Percentiles rank a stretch among this genome's conserved stretches.
Evolutionary conservation across 257 asterid genomes (phyloP).

Genomic region (Nicotiana knightiana): DNA sequence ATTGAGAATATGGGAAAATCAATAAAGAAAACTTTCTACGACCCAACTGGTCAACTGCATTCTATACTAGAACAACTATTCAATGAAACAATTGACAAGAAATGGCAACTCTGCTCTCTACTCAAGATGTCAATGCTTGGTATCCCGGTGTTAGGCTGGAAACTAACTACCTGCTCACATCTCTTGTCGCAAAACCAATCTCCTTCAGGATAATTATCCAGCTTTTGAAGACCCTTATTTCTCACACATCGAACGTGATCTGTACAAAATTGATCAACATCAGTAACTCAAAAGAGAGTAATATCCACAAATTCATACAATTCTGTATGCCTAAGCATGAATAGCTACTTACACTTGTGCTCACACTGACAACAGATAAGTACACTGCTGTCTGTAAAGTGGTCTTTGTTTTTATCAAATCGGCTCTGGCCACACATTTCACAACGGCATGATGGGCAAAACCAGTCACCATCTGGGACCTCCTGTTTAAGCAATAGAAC

Average conservation of each 20-base stretch:
- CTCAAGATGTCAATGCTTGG: background rate
- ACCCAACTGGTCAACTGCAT: background rate
- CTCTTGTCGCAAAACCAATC: conserved; percentile 57
- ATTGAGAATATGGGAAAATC: background rate
- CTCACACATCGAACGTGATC: conserved; percentile 58
- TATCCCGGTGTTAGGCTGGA: background rate
- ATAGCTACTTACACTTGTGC: conserved; percentile 48
- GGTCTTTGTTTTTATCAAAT: conserved; percentile 20
- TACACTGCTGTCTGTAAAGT: conserved; percentile 25
- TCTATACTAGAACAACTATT: background rate
- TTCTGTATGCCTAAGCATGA: background rate
- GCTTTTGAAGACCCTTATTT: conserved; percentile 24
- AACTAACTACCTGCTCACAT: conserved; percentile 49
- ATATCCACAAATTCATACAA: background rate
- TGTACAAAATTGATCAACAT: conserved; percentile 19
- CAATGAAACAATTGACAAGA: conserved; percentile 2
- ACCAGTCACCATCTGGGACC: conserved; percentile 82
- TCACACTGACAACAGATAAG: conserved; percentile 62
- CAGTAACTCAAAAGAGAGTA: background rate
- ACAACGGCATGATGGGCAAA: conserved; percentile 82
- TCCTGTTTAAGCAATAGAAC: conserved; percentile 33
- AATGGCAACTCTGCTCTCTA: background rate
- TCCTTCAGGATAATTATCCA: conserved; percentile 24
- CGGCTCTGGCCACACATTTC: conserved; percentile 40
- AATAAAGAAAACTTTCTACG: background rate